Percentiles rank a stretch among this genome's conserved stretches.
phyloP scores from a whole-genome alignment of 2,329 filamentous ascomycete species.

The Fusarium graminum region DNA sequence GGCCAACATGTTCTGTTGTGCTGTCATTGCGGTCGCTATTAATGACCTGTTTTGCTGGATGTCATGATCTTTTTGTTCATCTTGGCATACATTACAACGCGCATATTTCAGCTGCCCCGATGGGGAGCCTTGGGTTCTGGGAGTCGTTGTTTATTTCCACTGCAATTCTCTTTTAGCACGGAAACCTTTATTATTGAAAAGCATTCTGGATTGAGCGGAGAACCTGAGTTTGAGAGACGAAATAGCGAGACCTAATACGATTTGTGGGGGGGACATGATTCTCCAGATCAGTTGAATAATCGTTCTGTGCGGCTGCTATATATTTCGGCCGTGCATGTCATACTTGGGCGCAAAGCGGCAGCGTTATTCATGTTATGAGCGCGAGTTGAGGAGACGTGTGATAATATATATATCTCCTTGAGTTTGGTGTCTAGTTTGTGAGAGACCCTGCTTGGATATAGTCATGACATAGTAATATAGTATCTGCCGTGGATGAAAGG shows the following conservation, averaged over 20 bases:
- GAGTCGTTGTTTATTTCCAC: slow-evolving; percentile 29
- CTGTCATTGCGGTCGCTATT: slow-evolving; percentile 1
- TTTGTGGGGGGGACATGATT: neutral
- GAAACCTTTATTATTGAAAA: slow-evolving; percentile 24
- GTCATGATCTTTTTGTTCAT: slow-evolving; percentile 32
- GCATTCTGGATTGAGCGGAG: slow-evolving; percentile 26
- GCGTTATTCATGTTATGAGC: slow-evolving; percentile 15
- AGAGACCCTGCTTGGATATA: slow-evolving; percentile 36
- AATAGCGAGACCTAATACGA: slow-evolving; percentile 23
- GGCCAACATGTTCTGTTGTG: slow-evolving; percentile 10
- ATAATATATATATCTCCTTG: slow-evolving; percentile 13
- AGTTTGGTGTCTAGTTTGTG: slow-evolving; percentile 31
- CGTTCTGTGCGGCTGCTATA: neutral
- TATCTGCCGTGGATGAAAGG: slow-evolving; percentile 21
- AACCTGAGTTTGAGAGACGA: slow-evolving; percentile 7
- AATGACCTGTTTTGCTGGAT: slow-evolving; percentile 18
- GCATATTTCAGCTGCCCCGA: slow-evolving; percentile 21
- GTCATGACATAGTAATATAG: slow-evolving; percentile 44
- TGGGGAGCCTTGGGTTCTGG: slow-evolving; percentile 17
- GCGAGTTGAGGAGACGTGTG: slow-evolving; percentile 4
- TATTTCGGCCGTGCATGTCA: neutral
- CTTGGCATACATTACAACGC: slow-evolving; percentile 36
- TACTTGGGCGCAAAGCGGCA: neutral
- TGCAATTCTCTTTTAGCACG: slow-evolving; percentile 18
- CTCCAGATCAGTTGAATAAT: neutral